These are phyloP conservation scores for Medakamo hakoo DNA, from an alignment of 139 green algal species.

Conservation along the genomic window DNA sequence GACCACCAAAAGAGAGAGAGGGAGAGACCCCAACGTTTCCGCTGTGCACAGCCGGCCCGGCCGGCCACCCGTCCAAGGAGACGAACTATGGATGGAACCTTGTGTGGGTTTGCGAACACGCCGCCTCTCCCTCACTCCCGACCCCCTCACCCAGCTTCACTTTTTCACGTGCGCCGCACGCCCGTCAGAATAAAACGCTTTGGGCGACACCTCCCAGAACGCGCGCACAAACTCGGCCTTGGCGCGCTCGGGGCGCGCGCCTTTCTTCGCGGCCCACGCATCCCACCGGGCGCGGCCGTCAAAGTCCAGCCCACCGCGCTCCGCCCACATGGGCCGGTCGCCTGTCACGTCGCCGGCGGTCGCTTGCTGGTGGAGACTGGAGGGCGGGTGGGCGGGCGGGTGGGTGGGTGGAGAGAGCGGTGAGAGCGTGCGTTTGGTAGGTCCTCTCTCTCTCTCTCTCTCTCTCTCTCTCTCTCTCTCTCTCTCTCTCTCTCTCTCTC, in stretches of 20 bases:
- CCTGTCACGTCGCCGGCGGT: constrained; percentile 51
- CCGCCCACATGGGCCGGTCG: constrained; percentile 83
- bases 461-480: not conserved
- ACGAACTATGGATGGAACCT: too few species aligned
- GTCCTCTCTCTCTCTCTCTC: not conserved
- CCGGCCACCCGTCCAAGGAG: too few species aligned
- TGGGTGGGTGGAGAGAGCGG: not conserved
- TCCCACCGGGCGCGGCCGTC: constrained; percentile 71
- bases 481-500: too few species aligned
- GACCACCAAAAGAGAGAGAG: too few species aligned
- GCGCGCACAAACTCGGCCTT: constrained; percentile 57
- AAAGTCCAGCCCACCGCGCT: constrained; percentile 87
- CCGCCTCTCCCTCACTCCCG: too few species aligned
- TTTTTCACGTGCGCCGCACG: not conserved
- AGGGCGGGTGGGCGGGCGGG: not conserved
- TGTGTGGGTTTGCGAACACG: too few species aligned
- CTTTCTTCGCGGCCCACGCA: constrained; percentile 44
- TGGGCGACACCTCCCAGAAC: constrained; percentile 59
- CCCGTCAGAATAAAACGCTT: constrained; percentile 55
- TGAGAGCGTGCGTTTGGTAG: not conserved
- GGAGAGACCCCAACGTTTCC: too few species aligned
- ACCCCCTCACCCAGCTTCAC: constrained; percentile 9
- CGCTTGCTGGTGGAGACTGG: constrained; percentile 33
- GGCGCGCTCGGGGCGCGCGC: constrained; percentile 35
- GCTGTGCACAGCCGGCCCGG: too few species aligned